Base-by-base conservation (phyloP, 768 basidiomycete species). In the Nevesoporus exiguus region DNA sequence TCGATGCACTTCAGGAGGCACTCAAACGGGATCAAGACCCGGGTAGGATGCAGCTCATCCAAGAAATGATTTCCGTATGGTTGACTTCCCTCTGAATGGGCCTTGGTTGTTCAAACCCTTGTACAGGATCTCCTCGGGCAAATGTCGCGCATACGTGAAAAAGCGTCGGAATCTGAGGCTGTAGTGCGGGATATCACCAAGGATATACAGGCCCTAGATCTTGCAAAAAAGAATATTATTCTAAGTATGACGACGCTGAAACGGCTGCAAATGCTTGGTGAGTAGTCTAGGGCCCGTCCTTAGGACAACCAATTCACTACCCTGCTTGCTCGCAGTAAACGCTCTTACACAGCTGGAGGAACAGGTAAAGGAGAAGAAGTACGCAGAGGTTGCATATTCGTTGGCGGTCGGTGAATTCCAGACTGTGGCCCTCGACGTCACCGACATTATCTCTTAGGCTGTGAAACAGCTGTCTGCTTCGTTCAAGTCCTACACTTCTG, bases 81-180 rank as follows among this genome's bases (percentile, higher is more conserved):
- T 11, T 22, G 25, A 1, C 8, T 21, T 41, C 50, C 17, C 3
- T 57, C 31, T 21, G 27, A 46, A 36, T 14, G 41, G 11, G 11
- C 21, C 14, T 37, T 29, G 17, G 29, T 54, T 45, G 19, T 49
- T 57, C 37, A 65, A 52, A 50, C 37, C 47, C 25, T 44, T 29
- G 22, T 52, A 11, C 65, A 98, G 95, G 94, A 97, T 65, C 78
- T 98, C 15, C 80, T 98, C 45, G 86, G 88, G 25, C 96, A 98
- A 74, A 96, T 98, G 84, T 94, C 89, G 34, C 88, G 89, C 52
- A 97, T 98, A 60, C 83, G 93, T 41, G 94, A 98, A 72, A 98
- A 98, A 67, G 94, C 96, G 0, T 90, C 93, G 1, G 97, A 99
- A 67, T 94, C 93, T 3, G 97, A 98, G 64, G 93, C 93, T 2